Evolutionary conservation across 1,284 basidiomycete species (phyloP), one percentile per base, ranked within the genome.

Genomic region (Wolfiporia cocos): DNA sequence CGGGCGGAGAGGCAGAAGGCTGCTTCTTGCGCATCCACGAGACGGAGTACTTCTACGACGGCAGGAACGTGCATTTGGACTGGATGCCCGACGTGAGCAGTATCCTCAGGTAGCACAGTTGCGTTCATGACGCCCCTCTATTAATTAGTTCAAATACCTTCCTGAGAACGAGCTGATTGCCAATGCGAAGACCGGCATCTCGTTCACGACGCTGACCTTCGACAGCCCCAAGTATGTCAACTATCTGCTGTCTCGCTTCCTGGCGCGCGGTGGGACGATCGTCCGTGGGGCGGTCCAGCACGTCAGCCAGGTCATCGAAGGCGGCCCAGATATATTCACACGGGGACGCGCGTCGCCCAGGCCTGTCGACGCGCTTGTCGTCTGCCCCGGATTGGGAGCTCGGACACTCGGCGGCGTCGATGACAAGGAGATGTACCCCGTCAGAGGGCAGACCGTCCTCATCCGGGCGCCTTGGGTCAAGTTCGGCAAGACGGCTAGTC

Each of bases 121-220:
- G 23, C 21, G 30, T 36, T 20, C 9, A 7, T 20, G 24, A 5
- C 11, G 22, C 28, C 15, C 15, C 3, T 23, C 19, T 20, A 50
- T n/a, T 7, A 29, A 29, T n/a, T 11, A 86, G 83, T 80, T 76
- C 56, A 67, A 66, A 49, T 49, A 56, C 14, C 58, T 84, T 4
- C 55, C 66, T 0, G 47, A 66, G 28, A 56, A 70, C 17, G 63
- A 73, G 29, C 65, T 80, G 14, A 50, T 70, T 21, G 60, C 64
- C 0, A 64, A 65, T 7, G 68, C 72, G 15, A 57, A 63, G 7
- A 61, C 64, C 9, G 84, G 79, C 1, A 66, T 70, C 1, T 59
- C 71, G 0, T 86, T 88, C 62, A 74, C 66, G 3, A 85, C 82
- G 0, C 48, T 88, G 28, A 80, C 78, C 3, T 78, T 90, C 51